A percentile compares a stretch with the other conserved stretches of the same genome.
Evolutionary conservation across 352 stramenopile genomes (phyloP).

Genomic region (Pythium pectinolyticum): DNA sequence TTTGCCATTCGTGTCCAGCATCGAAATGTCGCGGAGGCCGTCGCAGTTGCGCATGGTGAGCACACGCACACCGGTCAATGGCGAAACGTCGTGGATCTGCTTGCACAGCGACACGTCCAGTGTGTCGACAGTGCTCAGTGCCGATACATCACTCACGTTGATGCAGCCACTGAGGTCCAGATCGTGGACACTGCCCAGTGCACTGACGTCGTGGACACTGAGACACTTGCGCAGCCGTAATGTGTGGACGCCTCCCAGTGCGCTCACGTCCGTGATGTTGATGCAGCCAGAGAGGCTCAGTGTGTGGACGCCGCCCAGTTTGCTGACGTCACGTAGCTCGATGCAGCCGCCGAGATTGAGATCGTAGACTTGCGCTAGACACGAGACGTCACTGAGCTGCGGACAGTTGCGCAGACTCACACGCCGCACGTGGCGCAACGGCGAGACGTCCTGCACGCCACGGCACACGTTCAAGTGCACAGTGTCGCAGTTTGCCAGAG

Average conservation of each 20-base stretch:
- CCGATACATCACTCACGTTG: slow-evolving; percentile 51
- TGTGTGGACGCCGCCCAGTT: slow-evolving; percentile 39
- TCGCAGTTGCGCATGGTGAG: slow-evolving; percentile 45
- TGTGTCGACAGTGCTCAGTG: slow-evolving; percentile 34
- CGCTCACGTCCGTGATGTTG: slow-evolving; percentile 55
- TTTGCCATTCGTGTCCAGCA: slow-evolving; percentile 23
- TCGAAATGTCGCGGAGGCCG: slow-evolving; percentile 42
- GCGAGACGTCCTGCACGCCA: slow-evolving; percentile 45
- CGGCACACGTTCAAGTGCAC: slow-evolving; percentile 71
- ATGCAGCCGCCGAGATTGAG: slow-evolving; percentile 62
- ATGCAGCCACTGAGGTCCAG: slow-evolving; percentile 61
- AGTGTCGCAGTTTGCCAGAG: slow-evolving; percentile 42
- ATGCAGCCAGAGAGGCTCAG: slow-evolving; percentile 62
- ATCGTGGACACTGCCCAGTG: slow-evolving; percentile 42
- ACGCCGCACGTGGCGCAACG: slow-evolving; percentile 37
- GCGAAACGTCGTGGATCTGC: slow-evolving; percentile 26
- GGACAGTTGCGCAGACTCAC: slow-evolving; percentile 67
- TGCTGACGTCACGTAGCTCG: slow-evolving; percentile 44
- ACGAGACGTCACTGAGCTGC: slow-evolving; percentile 43
- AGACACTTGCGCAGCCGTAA: slow-evolving; percentile 65
- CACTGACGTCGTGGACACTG: slow-evolving; percentile 47
- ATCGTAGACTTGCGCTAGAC: slow-evolving; percentile 46
- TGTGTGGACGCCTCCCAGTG: slow-evolving; percentile 43
- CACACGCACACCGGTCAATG: slow-evolving; percentile 20
- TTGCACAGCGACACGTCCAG: slow-evolving; percentile 51